phyloP scores from a whole-genome alignment of 805 yeast species.

The Saccharomycopsis oosterbeekiorum region DNA sequence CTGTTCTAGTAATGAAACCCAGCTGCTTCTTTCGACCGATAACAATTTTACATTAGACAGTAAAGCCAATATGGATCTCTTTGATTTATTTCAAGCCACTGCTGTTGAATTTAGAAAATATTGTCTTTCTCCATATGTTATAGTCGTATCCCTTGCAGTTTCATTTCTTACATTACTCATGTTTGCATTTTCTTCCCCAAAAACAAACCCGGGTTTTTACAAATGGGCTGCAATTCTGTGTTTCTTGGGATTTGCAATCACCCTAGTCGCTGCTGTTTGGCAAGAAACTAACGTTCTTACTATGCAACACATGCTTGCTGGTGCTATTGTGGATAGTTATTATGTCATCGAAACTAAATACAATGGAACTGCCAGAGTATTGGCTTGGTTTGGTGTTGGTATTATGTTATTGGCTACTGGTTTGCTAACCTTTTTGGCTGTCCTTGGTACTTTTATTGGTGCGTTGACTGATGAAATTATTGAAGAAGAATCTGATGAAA shows the following conservation, averaged over 20 bases:
- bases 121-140: conserved; percentile 18
- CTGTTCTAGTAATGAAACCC: conserved; percentile 18
- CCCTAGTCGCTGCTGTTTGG: conserved; percentile 20
- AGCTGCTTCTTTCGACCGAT: conserved; percentile 12
- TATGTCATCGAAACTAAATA: conserved; percentile 13
- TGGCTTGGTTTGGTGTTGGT: conserved; percentile 19
- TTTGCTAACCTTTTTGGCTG: conserved; percentile 13
- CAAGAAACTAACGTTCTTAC: conserved; percentile 19
- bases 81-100: conserved; percentile 12
- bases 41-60: conserved; percentile 9
- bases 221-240: conserved; percentile 17
- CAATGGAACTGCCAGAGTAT: conserved; percentile 14
- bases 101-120: conserved; percentile 16
- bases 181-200: conserved; percentile 17
- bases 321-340: conserved; percentile 14
- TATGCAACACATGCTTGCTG: conserved; percentile 13
- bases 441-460: conserved; percentile 13
- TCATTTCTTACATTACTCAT: conserved; percentile 13
- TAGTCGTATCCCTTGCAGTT: conserved; percentile 15
- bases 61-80: conserved; percentile 11
- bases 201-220: conserved; percentile 14
- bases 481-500: conserved; percentile 13
- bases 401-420: conserved; percentile 16
- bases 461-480: conserved; percentile 13
- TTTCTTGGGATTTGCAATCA: conserved; percentile 17